Conservation (phyloP, 768 basidiomycete species). For the Mycena vulgaris region DNA sequence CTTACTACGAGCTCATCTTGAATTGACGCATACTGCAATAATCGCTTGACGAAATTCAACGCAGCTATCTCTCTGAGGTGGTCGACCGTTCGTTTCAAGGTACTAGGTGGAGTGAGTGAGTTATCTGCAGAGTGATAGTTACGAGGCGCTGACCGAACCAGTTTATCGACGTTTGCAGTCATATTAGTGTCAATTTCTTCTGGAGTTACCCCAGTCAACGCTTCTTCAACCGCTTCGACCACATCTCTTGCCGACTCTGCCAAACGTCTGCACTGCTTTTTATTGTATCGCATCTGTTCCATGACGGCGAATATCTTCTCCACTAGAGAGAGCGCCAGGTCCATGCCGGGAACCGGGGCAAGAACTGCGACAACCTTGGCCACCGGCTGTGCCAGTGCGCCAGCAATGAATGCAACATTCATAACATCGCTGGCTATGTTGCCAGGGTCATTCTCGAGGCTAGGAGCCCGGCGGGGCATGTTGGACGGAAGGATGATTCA, state of each 20-base stretch:
- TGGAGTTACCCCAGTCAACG: neutral
- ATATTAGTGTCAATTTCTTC: neutral
- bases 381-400: slow-evolving; percentile 3
- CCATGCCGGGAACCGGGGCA: slow-evolving; percentile 5
- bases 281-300: slow-evolving; percentile 16
- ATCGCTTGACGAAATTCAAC: slow-evolving; percentile 9
- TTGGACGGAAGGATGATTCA: neutral
- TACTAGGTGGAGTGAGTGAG: neutral
- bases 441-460: neutral
- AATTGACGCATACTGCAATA: slow-evolving; percentile 12
- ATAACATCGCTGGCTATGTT: neutral
- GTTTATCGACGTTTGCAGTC: slow-evolving; percentile 7
- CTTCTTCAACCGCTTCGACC: slow-evolving; percentile 17
- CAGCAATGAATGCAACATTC: slow-evolving; percentile 5
- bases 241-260: slow-evolving; percentile 16
- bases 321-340: neutral
- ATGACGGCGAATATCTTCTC: slow-evolving; percentile 8
- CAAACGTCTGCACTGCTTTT: slow-evolving; percentile 11
- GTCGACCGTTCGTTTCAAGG: slow-evolving; percentile 4
- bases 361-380: neutral
- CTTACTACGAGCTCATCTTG: slow-evolving; percentile 15
- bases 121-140: too few relatives aligned
- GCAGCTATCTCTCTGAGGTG: slow-evolving; percentile 4
- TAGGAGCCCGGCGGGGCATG: neutral
- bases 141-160: neutral